A percentile compares a stretch with the other conserved stretches of the same genome.
phyloP scores from a whole-genome alignment of 495 filamentous ascomycete genomes.

The Aspergillus conjunctus region DNA sequence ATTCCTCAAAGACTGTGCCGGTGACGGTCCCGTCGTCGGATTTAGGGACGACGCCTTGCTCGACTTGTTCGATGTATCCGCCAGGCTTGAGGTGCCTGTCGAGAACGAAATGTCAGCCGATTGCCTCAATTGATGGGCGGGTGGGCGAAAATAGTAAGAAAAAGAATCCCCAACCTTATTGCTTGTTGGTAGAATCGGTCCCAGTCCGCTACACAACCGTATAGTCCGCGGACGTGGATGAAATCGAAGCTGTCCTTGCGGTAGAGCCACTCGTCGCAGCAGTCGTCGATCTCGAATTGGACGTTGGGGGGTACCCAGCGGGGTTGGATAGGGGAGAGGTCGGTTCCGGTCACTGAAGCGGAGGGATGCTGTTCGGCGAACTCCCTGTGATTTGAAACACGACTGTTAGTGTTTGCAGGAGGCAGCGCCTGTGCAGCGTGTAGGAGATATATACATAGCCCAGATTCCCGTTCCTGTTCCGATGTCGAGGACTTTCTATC shows the following conservation, averaged over 20 bases:
- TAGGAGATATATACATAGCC: slow-evolving; percentile 13
- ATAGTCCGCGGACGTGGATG: slow-evolving; percentile 17
- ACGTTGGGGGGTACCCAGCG: slow-evolving; percentile 23
- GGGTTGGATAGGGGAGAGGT: slow-evolving; percentile 20
- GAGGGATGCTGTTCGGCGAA: slow-evolving; percentile 23
- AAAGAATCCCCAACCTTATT: neutral
- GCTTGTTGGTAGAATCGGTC: slow-evolving; percentile 10
- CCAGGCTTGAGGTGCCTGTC: slow-evolving; percentile 39
- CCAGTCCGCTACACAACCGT: slow-evolving; percentile 18
- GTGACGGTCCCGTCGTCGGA: slow-evolving; percentile 29
- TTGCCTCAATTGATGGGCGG: neutral
- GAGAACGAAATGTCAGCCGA: no score
- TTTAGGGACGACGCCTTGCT: slow-evolving; percentile 35
- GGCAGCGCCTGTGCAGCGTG: neutral
- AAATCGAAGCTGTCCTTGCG: slow-evolving; percentile 15
- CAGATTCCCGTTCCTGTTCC: slow-evolving; percentile 21
- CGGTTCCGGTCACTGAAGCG: slow-evolving; percentile 29
- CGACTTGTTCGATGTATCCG: slow-evolving; percentile 45
- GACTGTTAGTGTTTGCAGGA: neutral
- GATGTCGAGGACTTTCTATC: slow-evolving; percentile 27
- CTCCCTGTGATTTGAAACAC: slow-evolving; percentile 9
- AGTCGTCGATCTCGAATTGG: slow-evolving; percentile 22
- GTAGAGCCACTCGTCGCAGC: slow-evolving; percentile 18
- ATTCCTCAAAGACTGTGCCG: slow-evolving; percentile 14
- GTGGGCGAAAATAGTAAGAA: neutral